A percentile compares a stretch with the other conserved stretches of the same genome.
These are phyloP conservation scores for Phaffia rhodozyma DNA, from an alignment of 1,284 basidiomycete species.

Conservation along the genomic window DNA sequence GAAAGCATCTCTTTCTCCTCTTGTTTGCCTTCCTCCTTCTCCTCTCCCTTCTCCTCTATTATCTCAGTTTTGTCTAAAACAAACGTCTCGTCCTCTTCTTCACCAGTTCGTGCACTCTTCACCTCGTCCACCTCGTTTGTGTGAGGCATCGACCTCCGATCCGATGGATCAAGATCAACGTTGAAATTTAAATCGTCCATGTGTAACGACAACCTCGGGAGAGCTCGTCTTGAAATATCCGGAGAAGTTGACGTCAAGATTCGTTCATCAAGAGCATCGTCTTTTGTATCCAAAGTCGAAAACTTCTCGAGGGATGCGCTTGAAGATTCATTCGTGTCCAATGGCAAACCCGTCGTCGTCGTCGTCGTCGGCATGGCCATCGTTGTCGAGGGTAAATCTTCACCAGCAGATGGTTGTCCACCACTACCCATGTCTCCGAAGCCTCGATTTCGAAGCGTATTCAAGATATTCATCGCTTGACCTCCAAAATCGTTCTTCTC, in stretches of 20 bases:
- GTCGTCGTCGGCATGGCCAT: not conserved
- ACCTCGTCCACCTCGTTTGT: too few species aligned
- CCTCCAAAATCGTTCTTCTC: constrained; percentile 6
- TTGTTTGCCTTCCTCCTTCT: not conserved
- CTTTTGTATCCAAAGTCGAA: not conserved
- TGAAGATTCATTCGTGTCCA: not conserved
- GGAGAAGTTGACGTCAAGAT: too few species aligned
- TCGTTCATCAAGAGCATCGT: not conserved
- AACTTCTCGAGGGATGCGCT: not conserved
- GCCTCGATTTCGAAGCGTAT: constrained; percentile 6
- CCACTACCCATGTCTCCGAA: not conserved
- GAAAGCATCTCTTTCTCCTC: too few species aligned
- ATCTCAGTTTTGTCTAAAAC: not conserved
- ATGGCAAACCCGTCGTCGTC: not conserved
- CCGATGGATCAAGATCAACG: too few species aligned
- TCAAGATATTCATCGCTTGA: constrained; percentile 16
- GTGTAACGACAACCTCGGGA: too few species aligned
- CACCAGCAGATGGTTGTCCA: too few species aligned
- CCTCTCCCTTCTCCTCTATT: not conserved
- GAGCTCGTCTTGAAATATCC: too few species aligned
- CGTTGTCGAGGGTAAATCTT: not conserved
- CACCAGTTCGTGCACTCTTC: not conserved
- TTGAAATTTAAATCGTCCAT: too few species aligned
- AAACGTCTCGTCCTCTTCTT: not conserved
- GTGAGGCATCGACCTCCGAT: too few species aligned